Evolutionary conservation across 1,284 basidiomycete species (phyloP).

Genomic region (Tausonia pullulans): DNA sequence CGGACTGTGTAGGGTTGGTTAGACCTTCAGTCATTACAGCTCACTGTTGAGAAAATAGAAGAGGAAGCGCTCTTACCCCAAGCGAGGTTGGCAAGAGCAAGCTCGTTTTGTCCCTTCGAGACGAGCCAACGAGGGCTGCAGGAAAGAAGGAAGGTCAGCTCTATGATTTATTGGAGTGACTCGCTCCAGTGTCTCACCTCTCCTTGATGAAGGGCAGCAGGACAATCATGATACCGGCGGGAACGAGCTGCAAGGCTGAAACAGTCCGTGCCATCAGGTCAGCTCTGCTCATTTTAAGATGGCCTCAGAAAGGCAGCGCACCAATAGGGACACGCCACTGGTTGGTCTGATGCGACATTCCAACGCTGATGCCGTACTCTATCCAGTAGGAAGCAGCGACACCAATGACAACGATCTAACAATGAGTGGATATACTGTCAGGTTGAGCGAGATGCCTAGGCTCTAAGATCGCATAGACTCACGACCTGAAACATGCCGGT

Average conservation of each 20-base stretch:
- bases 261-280: background rate
- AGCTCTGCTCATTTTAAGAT: background rate
- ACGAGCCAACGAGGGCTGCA: background rate
- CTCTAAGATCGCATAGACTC: no score
- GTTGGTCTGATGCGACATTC: background rate
- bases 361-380: conserved; percentile 1
- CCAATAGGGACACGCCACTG: conserved; percentile 33
- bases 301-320: background rate
- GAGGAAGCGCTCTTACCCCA: conserved; percentile 30
- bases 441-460: no score
- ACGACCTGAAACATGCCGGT: conserved; percentile 62
- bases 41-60: no score
- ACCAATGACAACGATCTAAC: conserved; percentile 44
- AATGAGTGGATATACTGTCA: no score
- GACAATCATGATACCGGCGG: conserved; percentile 57
- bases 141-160: no score
- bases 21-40: no score
- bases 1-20: conserved; percentile 36
- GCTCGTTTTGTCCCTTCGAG: conserved; percentile 43
- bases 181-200: conserved; percentile 13
- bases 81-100: conserved; percentile 40
- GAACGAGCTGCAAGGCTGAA: background rate
- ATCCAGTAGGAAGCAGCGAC: conserved; percentile 25
- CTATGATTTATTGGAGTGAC: no score
- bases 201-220: conserved; percentile 54